These are phyloP conservation scores for Cutaneotrichosporon sp. DNA, from an alignment of 1,284 basidiomycete genomes.

Conservation along the genomic window DNA sequence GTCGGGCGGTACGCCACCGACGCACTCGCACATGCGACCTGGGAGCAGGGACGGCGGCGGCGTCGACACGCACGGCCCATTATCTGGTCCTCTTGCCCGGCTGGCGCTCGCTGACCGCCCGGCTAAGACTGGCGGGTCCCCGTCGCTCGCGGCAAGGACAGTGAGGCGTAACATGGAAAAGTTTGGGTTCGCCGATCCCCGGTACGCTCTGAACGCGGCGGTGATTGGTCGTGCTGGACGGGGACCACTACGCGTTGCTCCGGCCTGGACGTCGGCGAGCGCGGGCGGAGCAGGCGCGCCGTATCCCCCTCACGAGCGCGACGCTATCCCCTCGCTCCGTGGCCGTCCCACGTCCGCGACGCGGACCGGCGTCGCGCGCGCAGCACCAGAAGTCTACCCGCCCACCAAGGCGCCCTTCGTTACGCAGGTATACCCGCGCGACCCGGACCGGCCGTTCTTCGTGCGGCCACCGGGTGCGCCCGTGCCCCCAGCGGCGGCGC, in stretches of 20 bases:
- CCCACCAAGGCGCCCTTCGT: slow-evolving; percentile 14
- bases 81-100: neutral
- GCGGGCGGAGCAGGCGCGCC: neutral
- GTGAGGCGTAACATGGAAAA: slow-evolving; percentile 2
- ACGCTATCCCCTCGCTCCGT: neutral
- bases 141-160: neutral
- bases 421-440: slow-evolving; percentile 30
- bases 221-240: slow-evolving; percentile 11
- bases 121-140: neutral
- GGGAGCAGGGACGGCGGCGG: neutral
- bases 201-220: slow-evolving; percentile 17
- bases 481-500: slow-evolving; percentile 12
- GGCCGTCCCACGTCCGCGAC: no score
- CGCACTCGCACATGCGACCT: neutral
- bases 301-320: neutral
- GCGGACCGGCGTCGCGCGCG: slow-evolving; percentile 1
- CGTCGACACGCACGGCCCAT: neutral
- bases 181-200: slow-evolving; percentile 19
- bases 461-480: neutral
- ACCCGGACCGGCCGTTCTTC: slow-evolving; percentile 23
- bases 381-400: slow-evolving; percentile 26
- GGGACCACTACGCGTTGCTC: slow-evolving; percentile 19
- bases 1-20: neutral
- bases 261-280: slow-evolving; percentile 14
- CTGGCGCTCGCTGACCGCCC: neutral